phyloP scores from a whole-genome alignment of 257 asterid species.

The Rubia yunnanensis region DNA sequence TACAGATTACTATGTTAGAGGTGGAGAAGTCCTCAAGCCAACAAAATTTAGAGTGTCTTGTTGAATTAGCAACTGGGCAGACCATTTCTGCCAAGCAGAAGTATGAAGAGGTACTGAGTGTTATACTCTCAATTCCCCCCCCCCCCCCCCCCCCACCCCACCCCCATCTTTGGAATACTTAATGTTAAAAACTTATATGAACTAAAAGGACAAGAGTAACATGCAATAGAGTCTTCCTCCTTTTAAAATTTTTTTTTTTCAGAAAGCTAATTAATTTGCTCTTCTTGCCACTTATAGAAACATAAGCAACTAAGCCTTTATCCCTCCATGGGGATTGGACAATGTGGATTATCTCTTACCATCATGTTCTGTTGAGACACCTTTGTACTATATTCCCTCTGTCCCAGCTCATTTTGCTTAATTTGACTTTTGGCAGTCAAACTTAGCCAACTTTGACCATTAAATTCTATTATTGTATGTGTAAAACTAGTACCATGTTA shows the following conservation, averaged over 20 bases:
- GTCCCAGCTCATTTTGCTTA: no score
- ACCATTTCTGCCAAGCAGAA: slow-evolving; percentile 53
- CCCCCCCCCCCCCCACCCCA: no score
- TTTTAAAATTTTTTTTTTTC: no score
- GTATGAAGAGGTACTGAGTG: slow-evolving; percentile 52
- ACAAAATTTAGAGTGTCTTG: slow-evolving; percentile 48
- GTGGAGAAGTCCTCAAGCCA: slow-evolving; percentile 80
- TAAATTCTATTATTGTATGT: no score
- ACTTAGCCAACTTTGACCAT: no score
- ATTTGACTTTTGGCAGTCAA: no score
- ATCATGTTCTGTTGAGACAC: neutral
- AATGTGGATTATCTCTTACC: neutral
- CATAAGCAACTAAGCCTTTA: neutral
- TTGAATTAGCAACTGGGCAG: slow-evolving; percentile 58
- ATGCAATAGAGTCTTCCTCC: no score
- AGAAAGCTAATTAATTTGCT: neutral
- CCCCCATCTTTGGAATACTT: no score
- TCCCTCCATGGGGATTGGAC: neutral
- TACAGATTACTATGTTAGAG: slow-evolving; percentile 64
- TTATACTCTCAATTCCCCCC: neutral
- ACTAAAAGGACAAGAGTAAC: neutral
- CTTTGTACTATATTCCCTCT: no score
- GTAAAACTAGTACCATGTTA: no score
- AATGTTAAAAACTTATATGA: neutral
- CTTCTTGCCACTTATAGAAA: neutral